Evolutionary conservation across 2,329 filamentous ascomycete genomes (phyloP).

Genomic region (Thelonectria rubi): DNA sequence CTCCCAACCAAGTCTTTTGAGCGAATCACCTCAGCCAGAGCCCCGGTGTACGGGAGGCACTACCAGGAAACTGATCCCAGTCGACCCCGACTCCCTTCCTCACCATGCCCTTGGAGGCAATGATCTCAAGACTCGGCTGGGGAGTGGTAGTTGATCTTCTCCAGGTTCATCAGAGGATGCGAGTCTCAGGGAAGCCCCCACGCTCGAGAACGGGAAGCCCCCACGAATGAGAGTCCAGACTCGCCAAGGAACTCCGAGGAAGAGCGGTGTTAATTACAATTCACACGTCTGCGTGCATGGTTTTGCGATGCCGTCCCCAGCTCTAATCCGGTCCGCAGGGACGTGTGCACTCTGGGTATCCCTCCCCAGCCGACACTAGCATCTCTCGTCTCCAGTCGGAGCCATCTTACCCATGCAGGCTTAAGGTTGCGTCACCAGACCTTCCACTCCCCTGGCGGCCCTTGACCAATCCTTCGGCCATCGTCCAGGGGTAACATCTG

Average conservation of each 20-base stretch:
- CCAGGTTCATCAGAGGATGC: not conserved
- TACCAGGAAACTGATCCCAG: not conserved
- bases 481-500: not conserved
- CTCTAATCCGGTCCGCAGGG: constrained; percentile 12
- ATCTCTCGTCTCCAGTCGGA: constrained; percentile 7
- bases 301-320: too few relatives aligned
- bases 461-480: constrained; percentile 1
- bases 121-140: constrained; percentile 11
- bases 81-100: constrained; percentile 2
- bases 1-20: not conserved
- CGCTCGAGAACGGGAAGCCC: constrained; percentile 15
- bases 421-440: not conserved
- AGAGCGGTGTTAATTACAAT: not conserved
- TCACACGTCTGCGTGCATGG: too few relatives aligned
- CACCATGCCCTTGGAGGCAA: not conserved
- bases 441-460: constrained; percentile 1
- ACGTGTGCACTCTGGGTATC: not conserved
- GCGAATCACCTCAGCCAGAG: constrained; percentile 6
- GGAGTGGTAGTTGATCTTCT: constrained; percentile 19
- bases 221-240: constrained; percentile 13
- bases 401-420: not conserved
- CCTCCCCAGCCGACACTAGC: not conserved
- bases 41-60: not conserved
- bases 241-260: not conserved
- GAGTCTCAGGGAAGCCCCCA: constrained; percentile 13